Evolutionary conservation across 2,329 filamentous ascomycete species (phyloP).

Genomic region (Cercospora zeina): DNA sequence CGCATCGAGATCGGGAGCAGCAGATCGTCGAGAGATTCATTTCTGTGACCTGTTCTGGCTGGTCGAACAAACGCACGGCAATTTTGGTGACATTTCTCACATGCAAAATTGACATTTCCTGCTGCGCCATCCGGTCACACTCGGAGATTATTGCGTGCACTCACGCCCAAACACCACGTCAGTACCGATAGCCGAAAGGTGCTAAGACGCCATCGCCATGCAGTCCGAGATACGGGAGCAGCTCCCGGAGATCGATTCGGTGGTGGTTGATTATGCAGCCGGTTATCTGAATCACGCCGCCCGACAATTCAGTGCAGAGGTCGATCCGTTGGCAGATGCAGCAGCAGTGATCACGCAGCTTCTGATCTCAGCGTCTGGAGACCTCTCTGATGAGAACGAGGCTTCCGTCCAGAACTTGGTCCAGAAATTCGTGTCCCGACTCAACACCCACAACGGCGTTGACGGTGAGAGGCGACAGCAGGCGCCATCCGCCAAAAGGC

Average conservation of each 20-base stretch:
- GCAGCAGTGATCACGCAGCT: constrained; percentile 82
- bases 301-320: constrained; percentile 73
- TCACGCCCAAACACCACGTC: constrained; percentile 21
- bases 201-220: constrained; percentile 32
- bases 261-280: constrained; percentile 53
- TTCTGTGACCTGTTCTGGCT: not conserved
- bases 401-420: constrained; percentile 79
- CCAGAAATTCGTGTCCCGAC: constrained; percentile 81
- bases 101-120: constrained; percentile 11
- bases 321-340: constrained; percentile 80
- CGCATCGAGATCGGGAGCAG: constrained; percentile 3
- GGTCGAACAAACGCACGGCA: not conserved
- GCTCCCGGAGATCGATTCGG: constrained; percentile 41
- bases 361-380: constrained; percentile 87
- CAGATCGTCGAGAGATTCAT: not conserved
- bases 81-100: not conserved
- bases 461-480: constrained; percentile 67
- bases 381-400: constrained; percentile 70
- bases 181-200: constrained; percentile 13
- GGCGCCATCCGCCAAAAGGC: constrained; percentile 74
- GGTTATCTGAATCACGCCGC: constrained; percentile 95
- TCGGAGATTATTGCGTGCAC: constrained; percentile 14
- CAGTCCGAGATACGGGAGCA: constrained; percentile 43
- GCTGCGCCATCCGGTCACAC: constrained; percentile 17
- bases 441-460: constrained; percentile 70